phyloP scores from a whole-genome alignment of 495 filamentous ascomycete genomes.

The Bombardia bombarda region DNA sequence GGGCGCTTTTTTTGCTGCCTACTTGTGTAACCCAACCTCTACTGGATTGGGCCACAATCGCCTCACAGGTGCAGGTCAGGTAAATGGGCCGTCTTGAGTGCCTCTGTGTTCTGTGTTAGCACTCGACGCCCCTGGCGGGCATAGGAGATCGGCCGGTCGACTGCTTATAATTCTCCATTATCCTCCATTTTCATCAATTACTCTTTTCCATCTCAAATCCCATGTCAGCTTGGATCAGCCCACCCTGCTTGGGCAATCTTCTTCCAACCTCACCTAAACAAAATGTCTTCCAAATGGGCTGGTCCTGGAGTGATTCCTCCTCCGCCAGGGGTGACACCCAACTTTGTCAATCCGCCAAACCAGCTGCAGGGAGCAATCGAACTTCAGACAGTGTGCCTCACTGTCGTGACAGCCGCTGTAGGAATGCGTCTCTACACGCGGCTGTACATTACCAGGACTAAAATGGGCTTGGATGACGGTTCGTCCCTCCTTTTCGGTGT shows the following conservation, averaged over 20 bases:
- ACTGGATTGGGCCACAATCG: background rate
- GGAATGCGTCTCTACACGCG: background rate
- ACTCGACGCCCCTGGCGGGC: background rate
- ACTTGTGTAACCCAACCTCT: too few relatives aligned
- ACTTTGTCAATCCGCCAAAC: conserved; percentile 6
- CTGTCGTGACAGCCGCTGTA: background rate
- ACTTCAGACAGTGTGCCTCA: conserved; percentile 3
- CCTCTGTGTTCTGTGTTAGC: background rate
- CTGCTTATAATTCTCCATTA: background rate
- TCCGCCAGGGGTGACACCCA: conserved; percentile 6
- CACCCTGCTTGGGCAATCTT: background rate
- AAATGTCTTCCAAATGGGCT: conserved; percentile 1
- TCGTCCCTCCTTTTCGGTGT: background rate
- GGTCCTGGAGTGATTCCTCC: conserved; percentile 2
- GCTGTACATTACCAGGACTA: background rate
- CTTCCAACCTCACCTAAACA: background rate
- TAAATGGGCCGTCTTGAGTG: background rate
- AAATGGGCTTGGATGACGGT: conserved; percentile 1
- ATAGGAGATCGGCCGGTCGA: background rate
- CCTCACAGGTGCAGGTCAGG: background rate
- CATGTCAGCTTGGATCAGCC: too few relatives aligned
- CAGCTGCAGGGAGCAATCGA: conserved; percentile 1
- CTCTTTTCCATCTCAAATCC: too few relatives aligned
- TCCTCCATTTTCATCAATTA: background rate
- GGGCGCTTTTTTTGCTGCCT: background rate